Percentiles rank a stretch among this genome's conserved stretches.
Conservation (phyloP, 331 rosid genomes). For the Arachis monticola region DNA sequence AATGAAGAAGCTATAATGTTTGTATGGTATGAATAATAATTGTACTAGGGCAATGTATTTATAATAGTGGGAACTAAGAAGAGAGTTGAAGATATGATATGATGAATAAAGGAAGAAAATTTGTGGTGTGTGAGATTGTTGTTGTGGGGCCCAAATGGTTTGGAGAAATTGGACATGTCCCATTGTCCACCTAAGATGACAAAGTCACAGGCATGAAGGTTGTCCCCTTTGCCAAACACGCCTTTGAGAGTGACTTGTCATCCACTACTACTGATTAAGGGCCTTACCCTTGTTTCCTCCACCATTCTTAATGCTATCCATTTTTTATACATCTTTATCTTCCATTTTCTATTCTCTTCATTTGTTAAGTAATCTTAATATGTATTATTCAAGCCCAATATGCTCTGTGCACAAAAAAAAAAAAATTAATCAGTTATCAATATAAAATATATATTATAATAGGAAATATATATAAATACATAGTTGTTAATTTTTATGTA, state of each 20-base stretch:
- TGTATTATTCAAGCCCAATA: too few species aligned
- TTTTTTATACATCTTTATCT: conserved; percentile 37
- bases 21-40: conserved; percentile 33
- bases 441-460: too few species aligned
- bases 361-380: not conserved
- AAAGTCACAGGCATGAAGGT: conserved; percentile 44
- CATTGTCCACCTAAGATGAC: conserved; percentile 50
- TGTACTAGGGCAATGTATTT: conserved; percentile 13
- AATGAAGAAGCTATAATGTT: conserved; percentile 13
- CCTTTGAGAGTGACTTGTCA: conserved; percentile 61
- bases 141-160: conserved; percentile 56
- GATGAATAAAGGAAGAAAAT: conserved; percentile 32
- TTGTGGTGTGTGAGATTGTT: conserved; percentile 64
- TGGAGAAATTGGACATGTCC: conserved; percentile 44
- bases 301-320: conserved; percentile 13
- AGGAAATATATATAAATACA: too few species aligned
- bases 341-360: conserved; percentile 15
- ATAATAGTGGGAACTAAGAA: conserved; percentile 17
- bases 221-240: conserved; percentile 58
- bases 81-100: conserved; percentile 42
- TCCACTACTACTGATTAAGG: conserved; percentile 47
- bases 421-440: too few species aligned
- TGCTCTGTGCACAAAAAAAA: too few species aligned
- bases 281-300: conserved; percentile 45
- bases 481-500: too few species aligned